A percentile compares a stretch with the other conserved stretches of the same genome.
Evolutionary conservation across 2,329 filamentous ascomycete genomes (phyloP).

Genomic region (Aspergillus aculeatus): DNA sequence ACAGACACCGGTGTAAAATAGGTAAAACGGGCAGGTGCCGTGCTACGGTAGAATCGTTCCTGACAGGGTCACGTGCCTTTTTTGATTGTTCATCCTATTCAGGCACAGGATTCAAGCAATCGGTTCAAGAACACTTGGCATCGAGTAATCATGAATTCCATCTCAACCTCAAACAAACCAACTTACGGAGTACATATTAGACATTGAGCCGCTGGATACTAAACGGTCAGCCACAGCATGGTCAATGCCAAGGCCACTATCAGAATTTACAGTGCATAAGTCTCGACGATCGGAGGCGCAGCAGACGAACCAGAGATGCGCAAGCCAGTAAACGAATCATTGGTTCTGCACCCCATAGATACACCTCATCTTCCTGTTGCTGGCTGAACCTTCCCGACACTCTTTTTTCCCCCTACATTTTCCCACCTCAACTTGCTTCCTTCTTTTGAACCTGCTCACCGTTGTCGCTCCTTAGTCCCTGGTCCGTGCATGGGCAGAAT

Average conservation of each 20-base stretch:
- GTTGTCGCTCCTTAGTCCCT: slow-evolving; percentile 7
- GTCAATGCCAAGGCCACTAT: neutral
- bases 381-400: neutral
- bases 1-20: too few species aligned
- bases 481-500: slow-evolving; percentile 1
- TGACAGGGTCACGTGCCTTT: too few species aligned
- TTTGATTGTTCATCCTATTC: too few species aligned
- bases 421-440: slow-evolving; percentile 17
- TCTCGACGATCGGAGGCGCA: slow-evolving; percentile 12
- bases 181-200: too few species aligned
- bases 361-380: neutral
- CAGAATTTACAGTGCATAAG: neutral
- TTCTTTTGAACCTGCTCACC: slow-evolving; percentile 15
- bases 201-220: neutral
- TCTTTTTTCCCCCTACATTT: slow-evolving; percentile 7
- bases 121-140: too few species aligned
- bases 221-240: slow-evolving; percentile 2
- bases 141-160: too few species aligned
- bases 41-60: too few species aligned
- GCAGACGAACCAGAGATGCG: slow-evolving; percentile 7
- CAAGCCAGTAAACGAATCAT: slow-evolving; percentile 3
- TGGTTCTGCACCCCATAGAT: slow-evolving; percentile 1
- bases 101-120: too few species aligned
- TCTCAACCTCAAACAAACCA: too few species aligned
- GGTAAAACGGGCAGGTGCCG: too few species aligned